These are phyloP conservation scores for Hondaea fermentalgiana DNA, from an alignment of 108 stramenopile species.

Conservation along the genomic window DNA sequence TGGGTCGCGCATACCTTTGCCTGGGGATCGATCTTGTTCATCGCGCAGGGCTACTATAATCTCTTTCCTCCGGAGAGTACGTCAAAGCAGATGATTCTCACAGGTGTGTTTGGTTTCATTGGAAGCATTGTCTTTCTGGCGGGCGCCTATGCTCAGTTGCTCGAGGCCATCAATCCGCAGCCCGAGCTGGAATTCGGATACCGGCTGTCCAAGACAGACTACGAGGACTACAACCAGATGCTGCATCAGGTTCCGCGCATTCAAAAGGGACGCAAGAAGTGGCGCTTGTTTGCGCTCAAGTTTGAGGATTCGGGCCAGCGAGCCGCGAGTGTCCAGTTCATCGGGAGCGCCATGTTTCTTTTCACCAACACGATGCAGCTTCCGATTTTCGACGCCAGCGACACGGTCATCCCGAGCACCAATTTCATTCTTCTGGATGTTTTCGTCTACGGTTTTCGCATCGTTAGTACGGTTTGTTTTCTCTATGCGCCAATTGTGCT, in stretches of 20 bases:
- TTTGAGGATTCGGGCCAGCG: not conserved
- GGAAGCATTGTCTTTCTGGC: not conserved
- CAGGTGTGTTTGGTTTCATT: not conserved
- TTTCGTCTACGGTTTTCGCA: not conserved
- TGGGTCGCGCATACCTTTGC: not conserved
- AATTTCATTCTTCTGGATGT: not conserved
- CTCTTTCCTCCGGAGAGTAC: not conserved
- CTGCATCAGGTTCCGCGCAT: not conserved
- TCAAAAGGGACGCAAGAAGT: not conserved
- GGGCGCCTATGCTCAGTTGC: not conserved
- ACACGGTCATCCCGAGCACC: not conserved
- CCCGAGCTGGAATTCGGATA: not conserved
- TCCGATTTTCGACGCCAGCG: not conserved
- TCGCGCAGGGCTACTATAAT: not conserved
- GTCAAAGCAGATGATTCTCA: not conserved
- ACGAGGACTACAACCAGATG: not conserved
- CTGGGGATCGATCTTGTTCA: not conserved
- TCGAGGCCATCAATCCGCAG: not conserved
- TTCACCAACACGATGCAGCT: not conserved
- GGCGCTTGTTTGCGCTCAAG: not conserved
- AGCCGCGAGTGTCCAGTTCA: not conserved
- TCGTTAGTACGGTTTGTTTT: not conserved
- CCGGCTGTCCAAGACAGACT: not conserved
- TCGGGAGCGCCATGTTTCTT: not conserved
- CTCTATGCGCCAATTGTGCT: not conserved